These are phyloP conservation scores for Phaeosphaeriaceae sp. DNA, from an alignment of 2,329 filamentous ascomycete species.

Conservation along the genomic window DNA sequence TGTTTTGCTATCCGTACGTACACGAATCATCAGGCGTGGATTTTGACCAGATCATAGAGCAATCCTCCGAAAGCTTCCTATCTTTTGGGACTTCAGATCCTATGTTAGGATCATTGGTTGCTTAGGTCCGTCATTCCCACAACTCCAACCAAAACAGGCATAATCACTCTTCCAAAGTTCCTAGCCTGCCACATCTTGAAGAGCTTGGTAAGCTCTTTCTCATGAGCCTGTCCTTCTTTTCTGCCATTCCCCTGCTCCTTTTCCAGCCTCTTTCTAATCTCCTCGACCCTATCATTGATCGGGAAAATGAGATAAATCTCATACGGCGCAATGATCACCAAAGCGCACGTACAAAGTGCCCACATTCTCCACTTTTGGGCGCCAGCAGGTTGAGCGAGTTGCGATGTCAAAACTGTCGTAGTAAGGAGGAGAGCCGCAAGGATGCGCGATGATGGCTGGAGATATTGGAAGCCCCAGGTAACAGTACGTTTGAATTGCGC, in stretches of 20 bases:
- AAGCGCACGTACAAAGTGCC: not conserved
- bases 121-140: constrained; percentile 3
- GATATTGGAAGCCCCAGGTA: constrained; percentile 10
- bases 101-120: not conserved
- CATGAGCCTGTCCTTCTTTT: not conserved
- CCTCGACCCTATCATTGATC: constrained; percentile 11
- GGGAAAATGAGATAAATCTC: constrained; percentile 13
- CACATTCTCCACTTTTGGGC: constrained; percentile 6
- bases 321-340: constrained; percentile 10
- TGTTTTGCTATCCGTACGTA: too few species aligned
- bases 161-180: constrained; percentile 11
- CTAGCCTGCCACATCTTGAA: constrained; percentile 7
- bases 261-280: constrained; percentile 3
- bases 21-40: too few species aligned
- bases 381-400: not conserved
- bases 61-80: too few species aligned
- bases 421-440: not conserved
- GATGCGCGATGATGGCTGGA: constrained; percentile 9
- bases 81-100: too few species aligned
- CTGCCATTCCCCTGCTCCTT: not conserved
- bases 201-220: constrained; percentile 2
- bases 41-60: too few species aligned
- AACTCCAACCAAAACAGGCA: constrained; percentile 9
- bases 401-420: constrained; percentile 5
- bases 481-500: constrained; percentile 12